Conservation (phyloP, 1,139 yeast species). For the Scheffersomyces titani region DNA sequence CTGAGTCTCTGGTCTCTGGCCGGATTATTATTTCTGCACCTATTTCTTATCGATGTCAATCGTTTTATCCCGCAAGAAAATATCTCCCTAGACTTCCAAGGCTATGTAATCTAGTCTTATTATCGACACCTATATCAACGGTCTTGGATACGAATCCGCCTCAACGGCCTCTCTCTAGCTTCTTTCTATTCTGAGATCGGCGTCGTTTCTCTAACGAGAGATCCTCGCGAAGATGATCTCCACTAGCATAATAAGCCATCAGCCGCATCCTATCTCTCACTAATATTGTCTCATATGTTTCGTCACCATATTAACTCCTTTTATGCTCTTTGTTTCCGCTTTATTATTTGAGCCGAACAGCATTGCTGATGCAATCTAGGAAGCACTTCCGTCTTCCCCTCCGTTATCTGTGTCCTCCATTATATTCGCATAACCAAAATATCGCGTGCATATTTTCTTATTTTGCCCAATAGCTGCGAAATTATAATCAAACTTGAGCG, state of each 20-base stretch:
- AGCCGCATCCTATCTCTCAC: neutral
- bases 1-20: neutral
- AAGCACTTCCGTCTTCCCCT: no score
- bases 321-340: no score
- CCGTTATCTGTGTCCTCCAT: neutral
- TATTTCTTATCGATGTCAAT: neutral
- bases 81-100: neutral
- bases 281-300: neutral
- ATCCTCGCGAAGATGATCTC: neutral
- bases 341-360: no score
- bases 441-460: neutral
- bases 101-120: neutral
- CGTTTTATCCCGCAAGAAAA: neutral
- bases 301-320: no score
- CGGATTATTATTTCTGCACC: neutral
- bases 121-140: neutral
- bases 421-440: no score
- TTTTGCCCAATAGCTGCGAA: neutral
- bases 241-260: neutral
- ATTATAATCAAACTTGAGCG: neutral
- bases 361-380: no score
- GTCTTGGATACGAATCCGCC: neutral
- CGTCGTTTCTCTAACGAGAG: neutral
- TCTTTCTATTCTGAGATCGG: neutral
- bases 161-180: neutral